phyloP scores from a whole-genome alignment of 1,284 basidiomycete species.

The Cronartium quercuum region DNA sequence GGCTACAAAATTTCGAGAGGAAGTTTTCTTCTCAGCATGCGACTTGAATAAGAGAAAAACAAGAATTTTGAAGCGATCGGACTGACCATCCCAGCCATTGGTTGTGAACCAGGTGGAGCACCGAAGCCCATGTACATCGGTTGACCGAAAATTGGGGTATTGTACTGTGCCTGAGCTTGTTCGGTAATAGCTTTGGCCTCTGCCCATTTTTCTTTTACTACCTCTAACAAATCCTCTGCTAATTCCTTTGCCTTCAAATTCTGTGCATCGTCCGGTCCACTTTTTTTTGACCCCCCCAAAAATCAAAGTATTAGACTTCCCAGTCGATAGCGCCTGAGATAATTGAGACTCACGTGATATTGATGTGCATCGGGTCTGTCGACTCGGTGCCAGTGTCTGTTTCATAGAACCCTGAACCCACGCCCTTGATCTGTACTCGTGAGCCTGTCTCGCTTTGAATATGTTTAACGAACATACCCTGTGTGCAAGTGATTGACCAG shows the following conservation, averaged over 20 bases:
- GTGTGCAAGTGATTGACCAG: not conserved
- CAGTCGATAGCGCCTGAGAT: not conserved
- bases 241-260: conserved; percentile 77
- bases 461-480: conserved; percentile 97
- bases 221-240: conserved; percentile 79
- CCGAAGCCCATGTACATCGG: conserved; percentile 39
- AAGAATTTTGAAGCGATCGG: conserved; percentile 42
- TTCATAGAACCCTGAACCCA: conserved; percentile 91
- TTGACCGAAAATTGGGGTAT: conserved; percentile 27
- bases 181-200: conserved; percentile 57
- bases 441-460: conserved; percentile 95
- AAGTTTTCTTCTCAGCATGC: not conserved
- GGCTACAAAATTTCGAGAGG: conserved; percentile 35
- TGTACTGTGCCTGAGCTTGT: conserved; percentile 47
- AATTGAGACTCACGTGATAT: conserved; percentile 64
- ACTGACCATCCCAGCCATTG: conserved; percentile 29
- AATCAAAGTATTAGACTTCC: not conserved
- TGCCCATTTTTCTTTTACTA: conserved; percentile 74
- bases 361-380: conserved; percentile 89
- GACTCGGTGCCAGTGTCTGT: conserved; percentile 84
- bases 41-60: conserved; percentile 1
- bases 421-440: conserved; percentile 94
- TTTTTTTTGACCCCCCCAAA: conserved; percentile 46
- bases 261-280: conserved; percentile 80
- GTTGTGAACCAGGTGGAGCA: conserved; percentile 5